Conservation (phyloP, 106 monocot species). For the Acanthochlamys bracteata region DNA sequence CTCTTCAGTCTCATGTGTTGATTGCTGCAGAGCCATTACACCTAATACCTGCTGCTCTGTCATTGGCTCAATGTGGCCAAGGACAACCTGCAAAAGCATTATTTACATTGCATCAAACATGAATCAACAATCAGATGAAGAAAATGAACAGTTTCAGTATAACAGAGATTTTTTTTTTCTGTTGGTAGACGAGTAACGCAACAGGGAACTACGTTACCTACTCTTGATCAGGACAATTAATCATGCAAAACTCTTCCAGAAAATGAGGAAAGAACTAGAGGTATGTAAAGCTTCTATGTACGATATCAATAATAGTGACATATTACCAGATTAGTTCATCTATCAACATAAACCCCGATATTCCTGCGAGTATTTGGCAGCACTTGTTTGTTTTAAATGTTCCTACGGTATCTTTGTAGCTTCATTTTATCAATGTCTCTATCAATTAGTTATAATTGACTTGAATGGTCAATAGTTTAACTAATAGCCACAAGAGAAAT, state of each 20-base stretch:
- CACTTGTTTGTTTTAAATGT: neutral
- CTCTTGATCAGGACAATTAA: neutral
- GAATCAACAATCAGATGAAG: neutral
- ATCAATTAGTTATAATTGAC: too few relatives aligned
- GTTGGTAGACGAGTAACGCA: neutral
- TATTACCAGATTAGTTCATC: slow-evolving; percentile 24
- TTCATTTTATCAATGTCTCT: too few relatives aligned
- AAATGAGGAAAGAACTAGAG: neutral
- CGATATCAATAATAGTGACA: slow-evolving; percentile 25
- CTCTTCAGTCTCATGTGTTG: slow-evolving; percentile 79
- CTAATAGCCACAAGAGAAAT: too few relatives aligned
- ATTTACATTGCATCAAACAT: neutral
- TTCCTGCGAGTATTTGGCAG: neutral
- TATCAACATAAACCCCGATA: neutral
- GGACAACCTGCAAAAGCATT: slow-evolving; percentile 29
- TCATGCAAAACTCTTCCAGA: neutral
- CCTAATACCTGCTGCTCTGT: slow-evolving; percentile 86
- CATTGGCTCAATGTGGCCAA: slow-evolving; percentile 64
- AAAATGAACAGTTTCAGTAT: neutral
- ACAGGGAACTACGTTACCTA: neutral
- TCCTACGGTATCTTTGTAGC: too few relatives aligned
- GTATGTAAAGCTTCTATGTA: neutral
- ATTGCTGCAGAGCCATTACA: slow-evolving; percentile 62
- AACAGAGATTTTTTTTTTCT: neutral
- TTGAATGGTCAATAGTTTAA: too few relatives aligned